Conservation (phyloP, 2,329 filamentous ascomycete genomes). For the Helicocarpus griseus region DNA sequence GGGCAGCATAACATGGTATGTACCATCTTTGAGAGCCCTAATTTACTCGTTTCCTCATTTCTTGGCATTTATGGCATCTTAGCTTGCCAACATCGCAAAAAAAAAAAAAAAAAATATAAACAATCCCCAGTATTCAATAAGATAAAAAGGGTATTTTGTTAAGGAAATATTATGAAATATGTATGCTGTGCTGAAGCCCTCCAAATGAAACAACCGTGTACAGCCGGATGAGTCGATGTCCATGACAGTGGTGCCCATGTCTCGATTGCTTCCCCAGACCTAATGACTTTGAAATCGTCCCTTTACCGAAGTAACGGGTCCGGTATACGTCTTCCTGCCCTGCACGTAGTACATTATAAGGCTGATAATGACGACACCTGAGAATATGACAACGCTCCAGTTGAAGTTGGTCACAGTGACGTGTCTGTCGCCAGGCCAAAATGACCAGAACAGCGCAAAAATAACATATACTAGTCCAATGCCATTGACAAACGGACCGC, state of each 20-base stretch:
- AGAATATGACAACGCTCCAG: conserved; percentile 33
- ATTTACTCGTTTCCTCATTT: too few relatives aligned
- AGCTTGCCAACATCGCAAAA: background rate
- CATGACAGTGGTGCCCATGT: too few relatives aligned
- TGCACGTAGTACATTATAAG: conserved; percentile 29
- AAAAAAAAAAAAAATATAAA: background rate
- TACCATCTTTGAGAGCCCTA: too few relatives aligned
- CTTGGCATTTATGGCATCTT: too few relatives aligned
- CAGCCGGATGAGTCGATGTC: too few relatives aligned
- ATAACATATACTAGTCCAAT: conserved; percentile 9
- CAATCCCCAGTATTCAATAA: background rate
- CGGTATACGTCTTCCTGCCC: conserved; percentile 22
- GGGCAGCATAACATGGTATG: too few relatives aligned
- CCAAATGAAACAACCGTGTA: too few relatives aligned
- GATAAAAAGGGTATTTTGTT: too few relatives aligned
- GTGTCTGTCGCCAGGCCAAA: conserved; percentile 9
- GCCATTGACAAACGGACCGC: conserved; percentile 9
- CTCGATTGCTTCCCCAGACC: background rate
- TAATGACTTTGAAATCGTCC: background rate
- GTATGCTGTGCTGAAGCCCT: too few relatives aligned
- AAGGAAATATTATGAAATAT: too few relatives aligned
- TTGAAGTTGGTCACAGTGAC: conserved; percentile 9
- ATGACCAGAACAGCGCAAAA: conserved; percentile 11
- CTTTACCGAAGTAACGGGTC: conserved; percentile 14
- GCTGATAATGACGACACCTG: conserved; percentile 28